phyloP scores from a whole-genome alignment of 208 protist genomes.

The Trypanosomatidae sp. region DNA sequence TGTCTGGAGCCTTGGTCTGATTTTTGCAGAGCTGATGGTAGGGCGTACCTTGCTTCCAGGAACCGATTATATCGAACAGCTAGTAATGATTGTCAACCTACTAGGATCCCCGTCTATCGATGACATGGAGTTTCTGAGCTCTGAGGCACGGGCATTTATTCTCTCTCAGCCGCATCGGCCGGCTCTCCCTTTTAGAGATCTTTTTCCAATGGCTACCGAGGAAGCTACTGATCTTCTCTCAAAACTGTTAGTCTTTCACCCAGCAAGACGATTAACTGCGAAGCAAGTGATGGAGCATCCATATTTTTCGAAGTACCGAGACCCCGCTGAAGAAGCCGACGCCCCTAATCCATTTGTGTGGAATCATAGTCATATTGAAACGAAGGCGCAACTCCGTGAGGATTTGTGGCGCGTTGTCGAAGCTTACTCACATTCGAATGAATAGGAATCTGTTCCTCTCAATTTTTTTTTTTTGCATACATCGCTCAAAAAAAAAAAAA shows the following conservation, averaged over 20 bases:
- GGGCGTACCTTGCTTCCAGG: constrained; percentile 96
- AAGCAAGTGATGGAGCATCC: constrained; percentile 94
- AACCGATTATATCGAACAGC: constrained; percentile 82
- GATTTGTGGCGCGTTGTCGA: constrained; percentile 78
- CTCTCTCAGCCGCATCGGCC: constrained; percentile 53
- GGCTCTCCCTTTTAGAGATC: constrained; percentile 54
- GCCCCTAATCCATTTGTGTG: constrained; percentile 75
- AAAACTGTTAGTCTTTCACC: constrained; percentile 96
- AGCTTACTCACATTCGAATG: constrained; percentile 32
- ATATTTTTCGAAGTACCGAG: constrained; percentile 92
- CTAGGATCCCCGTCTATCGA: constrained; percentile 69
- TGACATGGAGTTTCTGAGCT: constrained; percentile 88
- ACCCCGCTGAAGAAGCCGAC: constrained; percentile 73
- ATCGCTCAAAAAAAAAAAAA: neutral
- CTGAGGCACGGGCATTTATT: constrained; percentile 76
- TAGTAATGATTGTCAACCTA: constrained; percentile 84
- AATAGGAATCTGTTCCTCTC: neutral
- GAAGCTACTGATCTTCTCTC: constrained; percentile 94
- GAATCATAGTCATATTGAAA: constrained; percentile 66
- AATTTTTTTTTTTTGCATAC: neutral
- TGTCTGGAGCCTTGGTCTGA: constrained; percentile 97
- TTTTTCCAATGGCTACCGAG: constrained; percentile 92
- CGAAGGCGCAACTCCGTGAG: constrained; percentile 65
- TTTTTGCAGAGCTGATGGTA: constrained; percentile 98
- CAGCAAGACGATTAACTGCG: constrained; percentile 93